Percentiles rank a stretch among this genome's conserved stretches.
Evolutionary conservation across 495 filamentous ascomycete genomes (phyloP).

Genomic region (Xylaria scruposa): DNA sequence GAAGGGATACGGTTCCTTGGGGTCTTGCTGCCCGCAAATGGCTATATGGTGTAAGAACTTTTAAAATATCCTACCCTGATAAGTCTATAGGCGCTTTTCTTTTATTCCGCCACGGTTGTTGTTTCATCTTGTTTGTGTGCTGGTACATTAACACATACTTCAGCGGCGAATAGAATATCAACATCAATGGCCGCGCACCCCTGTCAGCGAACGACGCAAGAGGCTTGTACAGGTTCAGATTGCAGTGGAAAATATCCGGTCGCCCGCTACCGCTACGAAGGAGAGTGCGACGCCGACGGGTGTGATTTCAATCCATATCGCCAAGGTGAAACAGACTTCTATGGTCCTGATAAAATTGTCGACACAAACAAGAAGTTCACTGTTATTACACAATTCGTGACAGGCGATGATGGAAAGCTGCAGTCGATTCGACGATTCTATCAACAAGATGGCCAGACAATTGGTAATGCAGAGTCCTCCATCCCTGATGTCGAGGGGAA

Average conservation of each 20-base stretch:
- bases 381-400: not conserved
- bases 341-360: not conserved
- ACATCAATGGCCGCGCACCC: not conserved
- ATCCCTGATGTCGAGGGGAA: not conserved
- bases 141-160: not conserved
- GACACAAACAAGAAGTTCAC: not conserved
- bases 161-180: not conserved
- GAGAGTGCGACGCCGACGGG: not conserved
- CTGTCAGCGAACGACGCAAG: not conserved
- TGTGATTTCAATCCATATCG: slow-evolving; percentile 3
- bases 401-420: not conserved
- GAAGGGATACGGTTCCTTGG: not conserved
- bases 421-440: not conserved
- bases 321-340: not conserved
- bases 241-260: slow-evolving; percentile 2
- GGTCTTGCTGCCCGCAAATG: slow-evolving; percentile 1
- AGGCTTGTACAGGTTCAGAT: not conserved
- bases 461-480: not conserved
- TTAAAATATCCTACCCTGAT: no score
- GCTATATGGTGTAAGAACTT: not conserved
- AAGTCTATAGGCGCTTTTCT: not conserved
- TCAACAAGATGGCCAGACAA: not conserved
- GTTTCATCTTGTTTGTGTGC: not conserved
- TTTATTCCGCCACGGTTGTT: not conserved
- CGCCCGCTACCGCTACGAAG: not conserved